Evolutionary conservation across 148 eudicot species (phyloP).

Genomic region (Rhododendron ferrugineum): DNA sequence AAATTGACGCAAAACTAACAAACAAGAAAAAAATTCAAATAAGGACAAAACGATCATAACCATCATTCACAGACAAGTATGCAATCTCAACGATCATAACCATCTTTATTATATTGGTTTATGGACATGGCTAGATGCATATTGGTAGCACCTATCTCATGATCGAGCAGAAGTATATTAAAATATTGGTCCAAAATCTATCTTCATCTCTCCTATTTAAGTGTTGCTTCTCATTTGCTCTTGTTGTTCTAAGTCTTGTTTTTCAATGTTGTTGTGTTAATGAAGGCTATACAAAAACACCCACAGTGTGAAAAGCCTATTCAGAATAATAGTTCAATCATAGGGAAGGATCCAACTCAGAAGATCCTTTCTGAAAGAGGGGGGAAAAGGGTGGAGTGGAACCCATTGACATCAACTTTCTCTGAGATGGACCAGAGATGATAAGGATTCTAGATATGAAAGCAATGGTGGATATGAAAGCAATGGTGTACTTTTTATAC

Average conservation of each 20-base stretch:
- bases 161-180: neutral
- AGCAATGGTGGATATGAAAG: slow-evolving; percentile 8
- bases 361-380: neutral
- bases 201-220: neutral
- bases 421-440: slow-evolving; percentile 14
- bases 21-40: too few species aligned
- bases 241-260: neutral
- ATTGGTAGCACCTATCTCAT: neutral
- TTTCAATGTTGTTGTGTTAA: neutral
- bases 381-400: neutral
- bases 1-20: too few species aligned
- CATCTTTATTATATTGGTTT: neutral
- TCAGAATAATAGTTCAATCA: neutral
- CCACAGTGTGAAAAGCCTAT: neutral
- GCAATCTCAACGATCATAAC: neutral
- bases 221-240: neutral
- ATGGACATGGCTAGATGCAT: neutral
- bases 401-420: slow-evolving; percentile 14
- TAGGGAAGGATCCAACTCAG: slow-evolving; percentile 1
- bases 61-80: neutral
- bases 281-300: neutral
- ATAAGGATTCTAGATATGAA: slow-evolving; percentile 23
- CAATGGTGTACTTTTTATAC: slow-evolving; percentile 3
- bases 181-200: neutral
- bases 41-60: too few species aligned